Percentiles rank a stretch among this genome's conserved stretches.
phyloP scores from a whole-genome alignment of 208 protist genomes.

The Trypanosoma platydactyli region DNA sequence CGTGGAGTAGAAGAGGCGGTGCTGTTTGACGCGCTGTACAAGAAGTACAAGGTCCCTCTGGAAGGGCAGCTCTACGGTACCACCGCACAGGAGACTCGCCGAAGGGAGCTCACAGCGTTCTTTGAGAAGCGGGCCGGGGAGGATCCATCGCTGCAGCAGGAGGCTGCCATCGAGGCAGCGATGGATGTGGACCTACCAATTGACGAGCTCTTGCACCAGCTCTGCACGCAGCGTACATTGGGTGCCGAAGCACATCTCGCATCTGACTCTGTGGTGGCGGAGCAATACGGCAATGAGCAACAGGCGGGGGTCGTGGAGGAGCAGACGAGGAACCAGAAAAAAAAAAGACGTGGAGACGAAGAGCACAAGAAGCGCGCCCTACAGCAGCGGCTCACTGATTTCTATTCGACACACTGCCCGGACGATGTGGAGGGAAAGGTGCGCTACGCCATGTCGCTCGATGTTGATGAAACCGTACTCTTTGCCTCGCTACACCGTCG shows the following conservation, averaged over 20 bases:
- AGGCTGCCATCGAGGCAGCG: too few species aligned
- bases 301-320: background rate
- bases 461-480: conserved; percentile 16
- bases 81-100: background rate
- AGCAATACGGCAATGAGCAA: too few species aligned
- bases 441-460: conserved; percentile 14
- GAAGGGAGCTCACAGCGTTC: background rate
- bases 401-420: conserved; percentile 11
- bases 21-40: conserved; percentile 17
- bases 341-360: background rate
- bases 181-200: too few species aligned
- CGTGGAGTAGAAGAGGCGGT: background rate
- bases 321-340: background rate
- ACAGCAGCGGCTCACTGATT: conserved; percentile 1
- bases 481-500: conserved; percentile 15
- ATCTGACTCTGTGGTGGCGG: too few species aligned
- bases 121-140: background rate
- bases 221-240: too few species aligned
- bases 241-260: too few species aligned
- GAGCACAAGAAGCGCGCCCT: background rate
- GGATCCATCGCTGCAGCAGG: too few species aligned
- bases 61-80: conserved; percentile 6
- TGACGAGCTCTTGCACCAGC: too few species aligned
- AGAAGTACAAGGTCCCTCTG: conserved; percentile 19
- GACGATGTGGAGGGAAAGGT: conserved; percentile 17